Percentiles rank a stretch among this genome's conserved stretches.
phyloP scores from a whole-genome alignment of 2,329 filamentous ascomycete species.

The Apiospora koreana region DNA sequence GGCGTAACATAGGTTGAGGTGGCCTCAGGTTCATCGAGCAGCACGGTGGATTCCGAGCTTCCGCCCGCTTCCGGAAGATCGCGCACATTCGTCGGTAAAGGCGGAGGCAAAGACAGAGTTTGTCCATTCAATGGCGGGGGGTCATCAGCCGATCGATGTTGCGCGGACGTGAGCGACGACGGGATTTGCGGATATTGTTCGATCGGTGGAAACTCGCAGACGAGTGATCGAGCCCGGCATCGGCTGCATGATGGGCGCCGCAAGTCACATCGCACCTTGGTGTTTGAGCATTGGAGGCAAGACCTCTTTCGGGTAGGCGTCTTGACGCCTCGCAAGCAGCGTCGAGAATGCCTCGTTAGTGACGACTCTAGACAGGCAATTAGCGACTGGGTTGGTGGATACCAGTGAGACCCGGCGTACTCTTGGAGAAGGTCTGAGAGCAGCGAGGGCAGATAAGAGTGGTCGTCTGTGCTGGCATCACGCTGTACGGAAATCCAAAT shows the following conservation, averaged over 20 bases:
- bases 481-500: neutral
- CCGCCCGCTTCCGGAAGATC: neutral
- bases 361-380: neutral
- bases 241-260: neutral
- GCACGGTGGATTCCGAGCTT: neutral
- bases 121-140: neutral
- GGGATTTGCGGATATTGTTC: neutral
- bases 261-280: conserved; percentile 8
- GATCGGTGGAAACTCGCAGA: neutral
- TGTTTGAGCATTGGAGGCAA: neutral
- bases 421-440: neutral
- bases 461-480: neutral
- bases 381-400: neutral
- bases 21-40: neutral
- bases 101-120: neutral
- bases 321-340: neutral
- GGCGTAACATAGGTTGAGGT: neutral
- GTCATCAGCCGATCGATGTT: neutral
- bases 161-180: neutral
- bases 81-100: neutral
- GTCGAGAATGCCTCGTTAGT: neutral
- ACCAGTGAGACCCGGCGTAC: neutral
- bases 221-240: neutral
- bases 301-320: neutral
- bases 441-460: neutral